Conservation (phyloP, 2,329 filamentous ascomycete species). For the Phaeosphaeriaceae sp. region DNA sequence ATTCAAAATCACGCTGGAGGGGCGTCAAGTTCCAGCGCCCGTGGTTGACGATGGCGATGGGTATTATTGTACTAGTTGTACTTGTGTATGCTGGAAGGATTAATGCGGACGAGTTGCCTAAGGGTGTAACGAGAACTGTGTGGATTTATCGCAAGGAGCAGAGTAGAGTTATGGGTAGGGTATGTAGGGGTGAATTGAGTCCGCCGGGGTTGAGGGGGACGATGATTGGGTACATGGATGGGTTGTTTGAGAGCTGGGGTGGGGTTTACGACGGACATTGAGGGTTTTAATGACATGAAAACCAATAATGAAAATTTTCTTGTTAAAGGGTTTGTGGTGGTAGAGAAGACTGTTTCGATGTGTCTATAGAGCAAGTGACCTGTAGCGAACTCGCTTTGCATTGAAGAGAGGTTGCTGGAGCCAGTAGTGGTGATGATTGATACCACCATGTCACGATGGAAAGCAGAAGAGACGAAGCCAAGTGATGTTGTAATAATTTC, state of each 20-base stretch:
- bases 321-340: neutral
- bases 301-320: too few relatives aligned
- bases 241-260: conserved; percentile 16
- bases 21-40: conserved; percentile 13
- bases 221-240: conserved; percentile 20
- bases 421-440: neutral
- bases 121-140: conserved; percentile 11
- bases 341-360: neutral
- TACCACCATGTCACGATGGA: neutral
- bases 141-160: conserved; percentile 17
- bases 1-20: neutral
- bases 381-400: neutral
- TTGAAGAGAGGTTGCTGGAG: neutral
- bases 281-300: too few relatives aligned
- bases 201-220: conserved; percentile 14
- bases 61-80: conserved; percentile 11
- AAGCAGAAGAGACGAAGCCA: neutral
- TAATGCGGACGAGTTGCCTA: conserved; percentile 12
- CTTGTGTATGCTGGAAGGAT: conserved; percentile 10
- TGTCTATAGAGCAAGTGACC: neutral
- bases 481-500: neutral
- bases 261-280: conserved; percentile 10
- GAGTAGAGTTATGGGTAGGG: conserved; percentile 4
- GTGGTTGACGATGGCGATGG: conserved; percentile 19
- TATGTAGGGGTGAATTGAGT: conserved; percentile 10